Conservation (phyloP, 192 early-diverging fungal species). For the Linnemannia zychae region DNA sequence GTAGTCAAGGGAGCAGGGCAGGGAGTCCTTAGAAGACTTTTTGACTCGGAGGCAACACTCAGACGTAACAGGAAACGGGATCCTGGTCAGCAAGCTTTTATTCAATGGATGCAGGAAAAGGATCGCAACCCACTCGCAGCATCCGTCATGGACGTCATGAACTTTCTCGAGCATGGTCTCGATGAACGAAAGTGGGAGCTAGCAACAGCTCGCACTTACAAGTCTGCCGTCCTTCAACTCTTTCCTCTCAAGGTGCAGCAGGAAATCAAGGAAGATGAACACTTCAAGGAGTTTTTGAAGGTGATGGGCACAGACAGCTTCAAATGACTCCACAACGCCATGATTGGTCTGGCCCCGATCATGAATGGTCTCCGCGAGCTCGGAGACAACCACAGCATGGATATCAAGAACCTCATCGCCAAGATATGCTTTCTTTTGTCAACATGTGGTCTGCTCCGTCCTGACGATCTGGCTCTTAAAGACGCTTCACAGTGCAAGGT, state of each 20-base stretch:
- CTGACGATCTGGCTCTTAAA: constrained; percentile 8
- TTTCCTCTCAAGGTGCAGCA: not conserved
- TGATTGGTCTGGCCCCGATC: constrained; percentile 11
- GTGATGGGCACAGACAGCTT: constrained; percentile 12
- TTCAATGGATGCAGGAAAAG: not conserved
- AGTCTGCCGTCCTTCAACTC: constrained; percentile 17
- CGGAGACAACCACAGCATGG: not conserved
- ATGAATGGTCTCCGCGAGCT: constrained; percentile 4
- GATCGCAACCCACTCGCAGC: constrained; percentile 10
- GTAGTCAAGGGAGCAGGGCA: not conserved
- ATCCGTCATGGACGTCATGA: constrained; percentile 18
- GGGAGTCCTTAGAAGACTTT: not conserved
- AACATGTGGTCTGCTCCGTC: constrained; percentile 17
- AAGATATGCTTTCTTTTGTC: constrained; percentile 20
- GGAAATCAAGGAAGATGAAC: constrained; percentile 9
- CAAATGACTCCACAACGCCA: constrained; percentile 17
- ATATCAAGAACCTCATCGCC: not conserved
- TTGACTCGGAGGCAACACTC: not conserved
- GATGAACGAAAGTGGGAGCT: constrained; percentile 5
- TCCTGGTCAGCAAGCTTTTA: constrained; percentile 11
- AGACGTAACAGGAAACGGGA: not conserved
- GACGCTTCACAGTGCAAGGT: not conserved
- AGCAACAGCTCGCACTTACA: constrained; percentile 9
- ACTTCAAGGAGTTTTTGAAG: constrained; percentile 12
- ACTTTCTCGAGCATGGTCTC: constrained; percentile 16